Base-by-base conservation (phyloP, 208 protist species). In the Angomonas ambiguus region DNA sequence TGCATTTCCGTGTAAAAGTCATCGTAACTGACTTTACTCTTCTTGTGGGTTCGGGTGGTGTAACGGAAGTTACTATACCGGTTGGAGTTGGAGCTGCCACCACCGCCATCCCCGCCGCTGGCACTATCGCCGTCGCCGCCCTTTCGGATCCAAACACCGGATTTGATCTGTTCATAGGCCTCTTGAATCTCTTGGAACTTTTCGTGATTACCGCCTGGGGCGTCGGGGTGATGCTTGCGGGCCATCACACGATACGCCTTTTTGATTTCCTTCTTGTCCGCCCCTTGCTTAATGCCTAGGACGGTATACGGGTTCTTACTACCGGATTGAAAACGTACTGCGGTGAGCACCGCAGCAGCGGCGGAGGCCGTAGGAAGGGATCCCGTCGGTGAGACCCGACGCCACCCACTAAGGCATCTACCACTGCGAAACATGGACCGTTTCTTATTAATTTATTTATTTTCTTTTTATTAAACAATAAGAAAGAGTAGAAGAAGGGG, bases 1-100 rank as follows among this genome's bases (percentile, higher is more conserved):
- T 96, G 87, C 83, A 96, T 93, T 67, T 96, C 85, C 58, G 82
- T 85, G 71, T 93, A 96, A 69, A 94, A 94, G 65, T 93, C 78
- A 32, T 94, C 88, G 71, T 94, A 96, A 65, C 80, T 92, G 42
- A 93, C 82, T 63, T 93, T 93, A 64, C 76, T 86, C 64, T 85
- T 88, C 62, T 80, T 64, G 31, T 90, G 76, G 11, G 80, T 85
- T 41, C 87, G 84, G 1, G 91, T 96, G 13, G 87, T 93, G 79
- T 94, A 96, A 55, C 86, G 84, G 71, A 94, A 93, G 56, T 84
- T 86, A 55, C 78, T 92, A 82, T 94, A 96, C 22, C 86, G 77
- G 68, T 88, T 94, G 28, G 41, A 74, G 49, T 71, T 70, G 48
- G 76, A 71, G n/a, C n/a, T n/a, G 24, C 71, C 69, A n/a, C 70